A percentile compares a stretch with the other conserved stretches of the same genome.
These are phyloP conservation scores for Escallonia herrerae DNA, from an alignment of 129 eudicot genomes.

Conservation along the genomic window DNA sequence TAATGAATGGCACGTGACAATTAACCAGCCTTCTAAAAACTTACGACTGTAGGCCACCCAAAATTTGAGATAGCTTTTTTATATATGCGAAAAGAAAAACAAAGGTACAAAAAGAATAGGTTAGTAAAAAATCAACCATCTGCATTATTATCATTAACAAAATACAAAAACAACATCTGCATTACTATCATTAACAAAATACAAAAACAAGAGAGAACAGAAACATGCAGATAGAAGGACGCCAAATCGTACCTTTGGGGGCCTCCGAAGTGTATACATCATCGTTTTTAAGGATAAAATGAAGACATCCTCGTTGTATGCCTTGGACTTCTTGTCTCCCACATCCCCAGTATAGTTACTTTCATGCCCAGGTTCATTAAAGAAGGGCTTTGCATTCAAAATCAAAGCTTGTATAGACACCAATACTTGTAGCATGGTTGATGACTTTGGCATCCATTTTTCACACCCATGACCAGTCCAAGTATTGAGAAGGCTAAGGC, in stretches of 20 bases:
- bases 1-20: too few species aligned
- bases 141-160: too few species aligned
- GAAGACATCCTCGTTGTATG: conserved; percentile 31
- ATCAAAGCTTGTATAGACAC: conserved; percentile 46
- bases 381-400: conserved; percentile 38
- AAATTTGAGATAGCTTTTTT: background rate
- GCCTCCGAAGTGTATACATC: conserved; percentile 35
- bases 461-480: conserved; percentile 40
- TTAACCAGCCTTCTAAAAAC: too few species aligned
- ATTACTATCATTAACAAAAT: too few species aligned
- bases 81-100: background rate
- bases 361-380: conserved; percentile 49
- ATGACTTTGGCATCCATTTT: conserved; percentile 33
- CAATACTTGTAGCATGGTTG: conserved; percentile 49
- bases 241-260: conserved; percentile 36
- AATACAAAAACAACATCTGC: background rate
- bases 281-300: conserved; percentile 32
- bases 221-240: background rate
- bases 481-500: conserved; percentile 53
- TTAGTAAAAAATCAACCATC: background rate
- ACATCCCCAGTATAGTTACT: background rate
- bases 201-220: background rate
- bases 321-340: conserved; percentile 24
- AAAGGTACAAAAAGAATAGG: background rate
- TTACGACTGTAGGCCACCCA: background rate